A percentile compares a stretch with the other conserved stretches of the same genome.
Conservation (phyloP, 2,329 filamentous ascomycete species). For the Beauveria sp. region DNA sequence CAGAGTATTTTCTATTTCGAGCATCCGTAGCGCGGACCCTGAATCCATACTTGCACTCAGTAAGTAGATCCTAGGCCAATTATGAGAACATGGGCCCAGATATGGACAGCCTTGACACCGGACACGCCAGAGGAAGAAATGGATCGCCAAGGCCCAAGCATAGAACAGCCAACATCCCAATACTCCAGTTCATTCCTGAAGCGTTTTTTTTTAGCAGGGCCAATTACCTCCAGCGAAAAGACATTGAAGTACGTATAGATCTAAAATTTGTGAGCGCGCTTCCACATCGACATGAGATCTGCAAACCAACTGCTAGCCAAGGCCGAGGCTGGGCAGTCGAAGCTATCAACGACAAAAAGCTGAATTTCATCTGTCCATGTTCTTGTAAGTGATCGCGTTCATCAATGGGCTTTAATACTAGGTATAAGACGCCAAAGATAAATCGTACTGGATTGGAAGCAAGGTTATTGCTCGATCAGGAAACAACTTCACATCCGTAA, state of each 20-base stretch:
- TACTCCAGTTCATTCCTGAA: background rate
- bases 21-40: background rate
- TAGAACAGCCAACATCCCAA: background rate
- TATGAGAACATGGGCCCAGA: background rate
- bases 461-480: background rate
- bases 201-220: background rate
- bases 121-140: background rate
- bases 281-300: no score
- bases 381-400: no score
- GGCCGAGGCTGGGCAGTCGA: background rate
- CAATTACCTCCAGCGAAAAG: background rate
- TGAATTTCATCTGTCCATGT: background rate
- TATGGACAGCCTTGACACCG: no score
- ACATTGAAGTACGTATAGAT: background rate
- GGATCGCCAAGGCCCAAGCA: background rate
- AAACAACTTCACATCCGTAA: background rate
- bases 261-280: background rate
- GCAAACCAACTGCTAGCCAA: background rate
- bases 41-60: background rate
- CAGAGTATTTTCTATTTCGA: background rate
- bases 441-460: background rate
- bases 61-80: background rate
- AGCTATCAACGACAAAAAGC: background rate
- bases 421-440: slow-evolving; percentile 4
- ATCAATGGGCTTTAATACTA: background rate